phyloP scores from a whole-genome alignment of 1,284 basidiomycete species.

The Phellopilus nigrolimitatus region DNA sequence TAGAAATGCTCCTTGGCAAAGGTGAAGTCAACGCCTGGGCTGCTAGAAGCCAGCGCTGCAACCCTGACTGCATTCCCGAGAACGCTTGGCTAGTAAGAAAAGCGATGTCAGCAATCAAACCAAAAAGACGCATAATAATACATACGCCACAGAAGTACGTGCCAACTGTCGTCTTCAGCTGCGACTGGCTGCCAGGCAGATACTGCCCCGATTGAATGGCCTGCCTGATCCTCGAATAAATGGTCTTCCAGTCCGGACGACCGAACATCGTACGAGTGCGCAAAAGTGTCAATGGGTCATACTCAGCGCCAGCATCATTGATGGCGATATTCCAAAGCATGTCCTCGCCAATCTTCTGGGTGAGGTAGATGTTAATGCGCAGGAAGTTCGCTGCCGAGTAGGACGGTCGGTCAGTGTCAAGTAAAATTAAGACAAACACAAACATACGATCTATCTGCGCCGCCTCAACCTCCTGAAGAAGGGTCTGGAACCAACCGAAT shows the following conservation, averaged over 20 bases:
- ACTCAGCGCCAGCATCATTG: constrained; percentile 76
- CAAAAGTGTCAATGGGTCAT: constrained; percentile 81
- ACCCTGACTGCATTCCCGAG: constrained; percentile 73
- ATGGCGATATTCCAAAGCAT: constrained; percentile 89
- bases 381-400: constrained; percentile 70
- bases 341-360: constrained; percentile 78
- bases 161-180: constrained; percentile 76
- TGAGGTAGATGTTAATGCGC: constrained; percentile 86
- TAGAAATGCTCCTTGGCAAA: constrained; percentile 64
- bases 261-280: constrained; percentile 84
- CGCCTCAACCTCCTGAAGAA: constrained; percentile 80
- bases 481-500: constrained; percentile 88
- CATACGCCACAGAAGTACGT: constrained; percentile 77
- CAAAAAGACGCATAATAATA: constrained; percentile 17
- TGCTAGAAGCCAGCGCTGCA: constrained; percentile 53
- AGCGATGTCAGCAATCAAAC: not conserved
- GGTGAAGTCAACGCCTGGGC: constrained; percentile 59
- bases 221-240: constrained; percentile 66
- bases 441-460: constrained; percentile 77
- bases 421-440: constrained; percentile 1
- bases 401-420: constrained; percentile 9
- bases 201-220: constrained; percentile 78
- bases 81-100: constrained; percentile 39
- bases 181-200: constrained; percentile 69
- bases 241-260: constrained; percentile 78